These are phyloP conservation scores for Boletus patriciae DNA, from an alignment of 768 basidiomycete genomes.

Conservation along the genomic window DNA sequence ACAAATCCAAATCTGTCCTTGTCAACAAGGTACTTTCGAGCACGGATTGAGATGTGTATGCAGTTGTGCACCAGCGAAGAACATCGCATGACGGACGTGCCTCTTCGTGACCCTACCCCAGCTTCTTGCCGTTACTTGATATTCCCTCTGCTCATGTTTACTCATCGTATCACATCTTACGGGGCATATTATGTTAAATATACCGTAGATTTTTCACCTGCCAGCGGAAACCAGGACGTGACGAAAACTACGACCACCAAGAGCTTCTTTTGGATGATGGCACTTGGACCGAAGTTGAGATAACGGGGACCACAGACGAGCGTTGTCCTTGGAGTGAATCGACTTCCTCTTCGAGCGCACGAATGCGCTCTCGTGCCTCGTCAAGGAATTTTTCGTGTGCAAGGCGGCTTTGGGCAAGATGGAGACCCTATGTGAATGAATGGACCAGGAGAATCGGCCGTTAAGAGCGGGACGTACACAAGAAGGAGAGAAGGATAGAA, in stretches of 20 bases:
- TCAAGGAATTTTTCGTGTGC: conserved; percentile 72
- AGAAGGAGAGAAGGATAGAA: conserved; percentile 2
- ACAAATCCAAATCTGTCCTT: conserved; percentile 64
- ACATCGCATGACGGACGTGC: not conserved
- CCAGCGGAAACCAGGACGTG: not conserved
- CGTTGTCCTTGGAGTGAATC: conserved; percentile 32
- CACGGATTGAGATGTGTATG: conserved; percentile 14
- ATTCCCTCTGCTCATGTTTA: conserved; percentile 2
- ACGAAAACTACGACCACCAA: conserved; percentile 25
- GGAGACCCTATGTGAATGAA: conserved; percentile 51
- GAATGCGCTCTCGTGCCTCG: conserved; percentile 55
- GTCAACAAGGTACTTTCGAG: conserved; percentile 45
- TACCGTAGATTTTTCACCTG: conserved; percentile 13
- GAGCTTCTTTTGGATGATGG: conserved; percentile 6
- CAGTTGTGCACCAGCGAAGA: not conserved
- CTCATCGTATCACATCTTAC: not conserved
- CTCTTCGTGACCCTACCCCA: not conserved
- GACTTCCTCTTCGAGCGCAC: conserved; percentile 60
- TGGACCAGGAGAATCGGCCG: conserved; percentile 10
- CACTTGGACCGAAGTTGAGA: not conserved
- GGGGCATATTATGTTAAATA: conserved; percentile 8
- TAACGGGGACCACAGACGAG: not conserved
- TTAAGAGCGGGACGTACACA: conserved; percentile 5
- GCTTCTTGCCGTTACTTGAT: not conserved
- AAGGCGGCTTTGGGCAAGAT: conserved; percentile 59